Evolutionary conservation across 192 early-diverging fungal genomes (phyloP).

Genomic region (Coemansia pectinata): DNA sequence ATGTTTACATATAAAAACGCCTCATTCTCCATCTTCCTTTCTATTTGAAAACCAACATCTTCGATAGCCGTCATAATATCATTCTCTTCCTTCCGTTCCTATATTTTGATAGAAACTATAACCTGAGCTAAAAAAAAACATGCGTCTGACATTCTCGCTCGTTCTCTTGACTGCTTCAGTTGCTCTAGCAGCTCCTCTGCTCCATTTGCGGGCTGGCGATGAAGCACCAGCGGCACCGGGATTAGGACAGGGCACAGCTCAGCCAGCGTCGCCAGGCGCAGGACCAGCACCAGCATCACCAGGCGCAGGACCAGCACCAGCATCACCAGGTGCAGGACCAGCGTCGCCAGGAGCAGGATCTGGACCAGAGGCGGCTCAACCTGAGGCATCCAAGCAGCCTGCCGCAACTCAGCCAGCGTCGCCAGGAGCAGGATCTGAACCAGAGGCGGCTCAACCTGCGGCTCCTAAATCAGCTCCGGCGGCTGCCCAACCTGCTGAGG

Average conservation of each 20-base stretch:
- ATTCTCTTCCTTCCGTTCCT: background rate
- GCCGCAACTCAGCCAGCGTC: too few relatives aligned
- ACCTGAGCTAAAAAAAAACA: background rate
- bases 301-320: background rate
- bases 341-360: slow-evolving; percentile 1
- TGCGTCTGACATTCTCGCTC: slow-evolving; percentile 13
- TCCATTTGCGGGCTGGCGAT: background rate
- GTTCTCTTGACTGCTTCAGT: slow-evolving; percentile 7
- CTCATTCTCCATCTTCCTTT: background rate
- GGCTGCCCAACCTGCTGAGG: background rate
- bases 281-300: background rate
- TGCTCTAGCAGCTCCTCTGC: slow-evolving; percentile 11
- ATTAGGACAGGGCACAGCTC: too few relatives aligned
- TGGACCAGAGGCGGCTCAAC: background rate
- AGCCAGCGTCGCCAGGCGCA: too few relatives aligned
- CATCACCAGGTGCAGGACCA: background rate
- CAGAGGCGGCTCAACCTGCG: too few relatives aligned
- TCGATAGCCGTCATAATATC: background rate
- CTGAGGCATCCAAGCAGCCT: too few relatives aligned
- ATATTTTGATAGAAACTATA: background rate
- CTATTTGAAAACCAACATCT: background rate
- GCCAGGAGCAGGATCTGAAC: too few relatives aligned
- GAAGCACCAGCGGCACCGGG: background rate
- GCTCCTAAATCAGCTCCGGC: background rate
- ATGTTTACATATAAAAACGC: background rate